Evolutionary conservation across 768 basidiomycete species (phyloP), one percentile per base, ranked within the genome.

Genomic region (Imleria badia): DNA sequence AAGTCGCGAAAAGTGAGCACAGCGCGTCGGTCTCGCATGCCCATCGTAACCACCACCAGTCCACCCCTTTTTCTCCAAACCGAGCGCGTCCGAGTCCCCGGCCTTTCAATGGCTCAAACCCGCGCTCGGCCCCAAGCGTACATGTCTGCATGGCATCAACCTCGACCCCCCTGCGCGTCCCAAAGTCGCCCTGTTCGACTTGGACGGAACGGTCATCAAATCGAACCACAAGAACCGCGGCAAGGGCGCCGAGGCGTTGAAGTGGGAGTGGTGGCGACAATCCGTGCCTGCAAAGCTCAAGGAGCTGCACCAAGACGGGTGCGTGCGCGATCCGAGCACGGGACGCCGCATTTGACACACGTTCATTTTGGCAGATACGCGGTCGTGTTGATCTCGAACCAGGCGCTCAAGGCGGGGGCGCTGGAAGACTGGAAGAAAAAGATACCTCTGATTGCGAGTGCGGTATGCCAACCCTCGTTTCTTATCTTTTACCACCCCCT

Each of bases 191-290:
- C 80, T 85, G 13, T 89, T 94, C 58, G 94, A 97, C 68, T 74
- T 97, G 22, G 94, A 97, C 66, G 92, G 90, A 3, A 94, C 92
- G 0, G 62, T 95, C 55, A 93, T 97, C 67, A 87, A 85, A 59
- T 66, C 48, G 45, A 64, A 54, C 45, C 58, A 45, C 46, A 65
- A 48, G 33, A 56, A 52, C 42, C 75, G 78, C 23, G 72, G 72
- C 23, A 73, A 74, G 44, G 68, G 67, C 30, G 64, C 68, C 22
- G 46, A 60, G 1, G 66, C 76, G 5, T 61, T 67, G 3, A 62
- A 67, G 34, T 84, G 71, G 53, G 80, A 78, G 54, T 88, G 91
- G 89, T 94, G 92, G 91, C 72, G 82, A 56, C 64, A 78, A 0
- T 64, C 63, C 15, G 83, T 97, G 6, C 85, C 86, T 3, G 62